phyloP scores from a whole-genome alignment of 2,329 filamentous ascomycete genomes.

The Cladorrhinum sp. region DNA sequence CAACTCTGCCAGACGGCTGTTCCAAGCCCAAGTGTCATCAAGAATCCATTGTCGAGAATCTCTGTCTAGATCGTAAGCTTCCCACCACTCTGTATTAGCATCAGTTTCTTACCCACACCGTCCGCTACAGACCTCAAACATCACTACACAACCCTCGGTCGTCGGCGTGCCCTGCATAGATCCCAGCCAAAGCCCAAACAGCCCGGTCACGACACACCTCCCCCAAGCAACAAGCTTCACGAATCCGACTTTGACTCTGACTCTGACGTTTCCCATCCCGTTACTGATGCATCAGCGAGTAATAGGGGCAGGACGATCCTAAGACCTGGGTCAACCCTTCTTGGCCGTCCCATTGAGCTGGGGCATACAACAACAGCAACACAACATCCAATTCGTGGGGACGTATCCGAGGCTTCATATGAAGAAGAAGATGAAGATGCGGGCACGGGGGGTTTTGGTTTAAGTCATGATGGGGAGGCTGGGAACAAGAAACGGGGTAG shows the following conservation, averaged over 20 bases:
- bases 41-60: slow-evolving; percentile 19
- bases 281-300: neutral
- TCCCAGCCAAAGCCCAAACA: neutral
- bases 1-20: slow-evolving; percentile 17
- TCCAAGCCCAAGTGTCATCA: slow-evolving; percentile 21
- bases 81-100: too few species aligned
- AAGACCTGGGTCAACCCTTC: neutral
- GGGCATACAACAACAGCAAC: neutral
- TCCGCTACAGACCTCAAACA: slow-evolving; percentile 23
- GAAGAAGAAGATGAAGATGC: neutral
- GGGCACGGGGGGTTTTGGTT: neutral
- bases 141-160: slow-evolving; percentile 24
- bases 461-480: too few species aligned
- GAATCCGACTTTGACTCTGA: neutral
- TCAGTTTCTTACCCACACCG: neutral
- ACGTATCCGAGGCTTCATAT: neutral
- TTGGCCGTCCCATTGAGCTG: neutral
- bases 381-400: neutral
- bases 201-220: neutral
- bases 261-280: neutral
- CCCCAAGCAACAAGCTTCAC: neutral
- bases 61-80: slow-evolving; percentile 24
- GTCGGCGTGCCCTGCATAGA: slow-evolving; percentile 5
- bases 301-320: neutral
- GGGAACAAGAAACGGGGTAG: too few species aligned